A percentile compares a stretch with the other conserved stretches of the same genome.
Conservation (phyloP, 2,329 filamentous ascomycete genomes). For the Penicillium brasilianum region DNA sequence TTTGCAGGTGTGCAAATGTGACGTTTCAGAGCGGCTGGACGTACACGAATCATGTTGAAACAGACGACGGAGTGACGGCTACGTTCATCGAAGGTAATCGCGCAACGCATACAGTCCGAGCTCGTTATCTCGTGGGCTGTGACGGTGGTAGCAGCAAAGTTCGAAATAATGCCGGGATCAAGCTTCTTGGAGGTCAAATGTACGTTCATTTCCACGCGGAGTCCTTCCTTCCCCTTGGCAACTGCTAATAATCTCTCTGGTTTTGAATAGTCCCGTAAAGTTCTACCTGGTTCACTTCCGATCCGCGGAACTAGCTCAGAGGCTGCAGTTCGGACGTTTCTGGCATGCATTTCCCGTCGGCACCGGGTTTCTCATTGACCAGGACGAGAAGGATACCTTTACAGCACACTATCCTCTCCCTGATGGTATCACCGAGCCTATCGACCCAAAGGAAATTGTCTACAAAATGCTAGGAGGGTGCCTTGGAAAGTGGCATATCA, state of each 20-base stretch:
- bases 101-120: conserved; percentile 25
- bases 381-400: conserved; percentile 42
- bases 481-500: conserved; percentile 27
- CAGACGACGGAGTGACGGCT: conserved; percentile 20
- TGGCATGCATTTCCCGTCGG: conserved; percentile 40
- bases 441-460: background rate
- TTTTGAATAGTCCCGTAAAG: conserved; percentile 22
- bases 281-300: conserved; percentile 41
- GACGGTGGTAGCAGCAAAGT: conserved; percentile 25
- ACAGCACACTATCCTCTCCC: conserved; percentile 36
- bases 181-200: conserved; percentile 15
- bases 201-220: background rate
- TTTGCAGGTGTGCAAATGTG: conserved; percentile 17
- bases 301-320: conserved; percentile 33
- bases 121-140: conserved; percentile 35
- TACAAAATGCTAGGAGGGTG: conserved; percentile 6
- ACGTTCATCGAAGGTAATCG: conserved; percentile 27
- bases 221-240: background rate
- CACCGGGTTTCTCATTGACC: conserved; percentile 36
- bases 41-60: conserved; percentile 27
- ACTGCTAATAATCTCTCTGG: background rate
- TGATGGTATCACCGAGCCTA: background rate
- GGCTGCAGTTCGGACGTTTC: conserved; percentile 35
- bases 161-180: conserved; percentile 6
- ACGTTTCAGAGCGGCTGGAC: conserved; percentile 39